Base-by-base conservation (phyloP, 2,329 filamentous ascomycete species). In the Penicillium sp. region DNA sequence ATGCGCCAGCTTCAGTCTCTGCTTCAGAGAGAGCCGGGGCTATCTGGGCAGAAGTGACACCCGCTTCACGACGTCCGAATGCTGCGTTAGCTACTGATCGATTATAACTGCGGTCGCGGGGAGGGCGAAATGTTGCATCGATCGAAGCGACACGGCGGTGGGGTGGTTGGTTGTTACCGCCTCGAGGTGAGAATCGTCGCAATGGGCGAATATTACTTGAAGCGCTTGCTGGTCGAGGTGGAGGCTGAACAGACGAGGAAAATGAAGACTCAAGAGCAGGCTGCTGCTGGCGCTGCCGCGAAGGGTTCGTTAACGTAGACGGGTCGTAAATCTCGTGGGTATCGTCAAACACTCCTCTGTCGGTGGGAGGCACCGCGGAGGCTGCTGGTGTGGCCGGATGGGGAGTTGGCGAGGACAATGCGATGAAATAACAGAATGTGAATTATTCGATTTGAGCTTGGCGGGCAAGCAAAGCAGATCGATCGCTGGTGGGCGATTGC, bases 261-360 rank as follows among this genome's bases (percentile, higher is more conserved):
- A 77, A 75, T 64, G 77, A 79, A 64, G 70, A 64, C 61, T 65
- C 61, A 56, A 61, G 63, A 64, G 65, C 65, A 65, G 68, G 60
- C 64, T 76, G 76, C 66, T 75, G 78, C 73, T 79, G 76, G 72
- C 72, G 77, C 70, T 77, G 77, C 68, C 60, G 69, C 62, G 66
- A 62, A 66, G 68, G 65, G 64, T 72, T 71, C 71, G 74, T 74
- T 71, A 75, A 67, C 64, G 74, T 71, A 66, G 66, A 62, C 57
- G 68, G 73, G 69, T 81, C 77, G 80, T 82, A 67, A 77, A 75
- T 62, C 63, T 81, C 79, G 80, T 82, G 68, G 71, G 73, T 70
- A 71, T 82, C 79, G 79, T 83, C 71, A 81, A 74, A 71, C 54
- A 68, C 66, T 70, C 65, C 63, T 61, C 62, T 66, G 63, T 63